phyloP scores from a whole-genome alignment of 2,329 filamentous ascomycete species.

The Capronia coronata region DNA sequence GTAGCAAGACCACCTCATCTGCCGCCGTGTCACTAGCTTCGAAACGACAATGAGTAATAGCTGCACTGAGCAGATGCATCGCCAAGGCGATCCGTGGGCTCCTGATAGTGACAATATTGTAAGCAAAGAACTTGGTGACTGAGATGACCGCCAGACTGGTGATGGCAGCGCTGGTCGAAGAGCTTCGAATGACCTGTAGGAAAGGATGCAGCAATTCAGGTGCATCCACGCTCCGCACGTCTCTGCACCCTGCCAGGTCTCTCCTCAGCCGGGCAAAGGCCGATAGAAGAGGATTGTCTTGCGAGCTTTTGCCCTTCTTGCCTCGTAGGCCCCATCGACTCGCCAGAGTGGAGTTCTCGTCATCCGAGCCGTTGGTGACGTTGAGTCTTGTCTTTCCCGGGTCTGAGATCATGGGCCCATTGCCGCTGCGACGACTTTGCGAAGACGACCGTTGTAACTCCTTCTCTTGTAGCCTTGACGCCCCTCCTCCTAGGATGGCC shows the following conservation, averaged over 20 bases:
- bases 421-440: slow-evolving; percentile 13
- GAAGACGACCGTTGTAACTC: slow-evolving; percentile 37
- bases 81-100: slow-evolving; percentile 85
- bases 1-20: slow-evolving; percentile 88
- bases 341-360: slow-evolving; percentile 49
- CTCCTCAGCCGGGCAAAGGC: slow-evolving; percentile 85
- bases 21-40: slow-evolving; percentile 92
- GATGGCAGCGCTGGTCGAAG: slow-evolving; percentile 90
- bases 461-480: slow-evolving; percentile 42
- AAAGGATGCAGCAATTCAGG: slow-evolving; percentile 87
- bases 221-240: slow-evolving; percentile 83
- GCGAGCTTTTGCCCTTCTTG: slow-evolving; percentile 93
- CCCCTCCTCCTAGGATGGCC: slow-evolving; percentile 75
- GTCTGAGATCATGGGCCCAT: slow-evolving; percentile 12
- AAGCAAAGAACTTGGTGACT: slow-evolving; percentile 92
- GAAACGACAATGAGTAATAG: slow-evolving; percentile 95
- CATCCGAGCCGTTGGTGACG: slow-evolving; percentile 28
- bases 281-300: slow-evolving; percentile 93
- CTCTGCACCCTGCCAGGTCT: slow-evolving; percentile 82
- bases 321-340: slow-evolving; percentile 90
- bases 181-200: slow-evolving; percentile 91
- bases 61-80: slow-evolving; percentile 90
- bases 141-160: slow-evolving; percentile 90
- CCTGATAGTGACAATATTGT: slow-evolving; percentile 76
- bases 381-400: slow-evolving; percentile 19